These are phyloP conservation scores for Mentha longifolia DNA, from an alignment of 257 asterid species.

Conservation along the genomic window DNA sequence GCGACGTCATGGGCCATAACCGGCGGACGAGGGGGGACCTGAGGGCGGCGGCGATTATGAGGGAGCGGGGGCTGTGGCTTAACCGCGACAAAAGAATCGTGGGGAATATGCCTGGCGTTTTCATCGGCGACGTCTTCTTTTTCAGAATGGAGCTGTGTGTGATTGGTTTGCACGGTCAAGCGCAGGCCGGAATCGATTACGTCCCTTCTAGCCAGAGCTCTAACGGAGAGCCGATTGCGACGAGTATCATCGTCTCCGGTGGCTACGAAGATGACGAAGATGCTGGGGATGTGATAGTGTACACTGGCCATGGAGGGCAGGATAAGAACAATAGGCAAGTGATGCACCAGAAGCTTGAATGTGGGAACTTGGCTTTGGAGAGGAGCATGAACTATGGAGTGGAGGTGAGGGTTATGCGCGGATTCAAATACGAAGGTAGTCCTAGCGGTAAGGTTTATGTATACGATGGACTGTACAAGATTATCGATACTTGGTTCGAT, in stretches of 20 bases:
- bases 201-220: slow-evolving; percentile 74
- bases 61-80: slow-evolving; percentile 65
- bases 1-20: slow-evolving; percentile 25
- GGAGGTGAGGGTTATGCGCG: slow-evolving; percentile 89
- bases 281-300: slow-evolving; percentile 75
- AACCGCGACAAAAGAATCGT: slow-evolving; percentile 83
- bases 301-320: slow-evolving; percentile 98
- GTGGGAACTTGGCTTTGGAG: slow-evolving; percentile 85
- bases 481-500: slow-evolving; percentile 75
- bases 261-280: slow-evolving; percentile 93
- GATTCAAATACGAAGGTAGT: slow-evolving; percentile 74
- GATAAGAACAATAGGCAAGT: slow-evolving; percentile 66
- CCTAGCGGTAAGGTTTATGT: slow-evolving; percentile 77
- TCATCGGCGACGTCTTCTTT: slow-evolving; percentile 76
- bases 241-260: slow-evolving; percentile 88
- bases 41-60: slow-evolving; percentile 66
- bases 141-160: slow-evolving; percentile 86
- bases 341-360: slow-evolving; percentile 75
- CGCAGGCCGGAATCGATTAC: slow-evolving; percentile 89
- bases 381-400: slow-evolving; percentile 81
- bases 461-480: slow-evolving; percentile 77
- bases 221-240: slow-evolving; percentile 86
- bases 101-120: slow-evolving; percentile 77
- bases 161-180: slow-evolving; percentile 84
- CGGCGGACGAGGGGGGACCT: slow-evolving; percentile 62